phyloP scores from a whole-genome alignment of 345 rosid genomes.

The Barbarea vulgaris region DNA sequence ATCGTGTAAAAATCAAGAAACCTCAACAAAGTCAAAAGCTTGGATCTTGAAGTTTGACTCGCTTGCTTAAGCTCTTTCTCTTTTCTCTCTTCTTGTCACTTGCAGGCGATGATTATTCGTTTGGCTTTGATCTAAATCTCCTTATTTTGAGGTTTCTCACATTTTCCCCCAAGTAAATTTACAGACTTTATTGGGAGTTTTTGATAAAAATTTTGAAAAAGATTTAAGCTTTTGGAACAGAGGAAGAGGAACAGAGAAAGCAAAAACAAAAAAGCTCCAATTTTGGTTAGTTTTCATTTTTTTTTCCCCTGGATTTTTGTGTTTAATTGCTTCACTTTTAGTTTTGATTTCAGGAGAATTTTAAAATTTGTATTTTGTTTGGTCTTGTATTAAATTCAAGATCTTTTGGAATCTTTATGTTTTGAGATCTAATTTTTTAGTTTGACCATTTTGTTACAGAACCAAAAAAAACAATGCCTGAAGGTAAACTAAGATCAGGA shows the following conservation, averaged over 20 bases:
- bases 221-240: slow-evolving; percentile 12
- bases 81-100: slow-evolving; percentile 32
- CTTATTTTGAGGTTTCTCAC: not conserved
- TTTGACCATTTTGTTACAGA: slow-evolving; percentile 34
- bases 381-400: slow-evolving; percentile 1
- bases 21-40: slow-evolving; percentile 35
- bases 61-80: not conserved
- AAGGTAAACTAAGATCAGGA: slow-evolving; percentile 55
- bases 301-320: not conserved
- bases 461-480: slow-evolving; percentile 53
- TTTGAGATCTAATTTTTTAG: slow-evolving; percentile 23
- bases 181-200: slow-evolving; percentile 13
- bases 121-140: slow-evolving; percentile 30
- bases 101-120: slow-evolving; percentile 34
- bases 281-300: slow-evolving; percentile 13
- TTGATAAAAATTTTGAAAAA: not conserved
- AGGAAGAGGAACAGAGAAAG: not conserved
- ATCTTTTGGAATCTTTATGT: slow-evolving; percentile 9
- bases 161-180: slow-evolving; percentile 4
- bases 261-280: slow-evolving; percentile 1
- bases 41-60: slow-evolving; percentile 44
- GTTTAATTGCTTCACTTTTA: not conserved
- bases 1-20: slow-evolving; percentile 27
- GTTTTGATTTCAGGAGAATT: not conserved
- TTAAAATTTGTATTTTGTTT: not conserved